Evolutionary conservation across 768 basidiomycete genomes (phyloP).

Genomic region (Candolleomyces eurysporus): DNA sequence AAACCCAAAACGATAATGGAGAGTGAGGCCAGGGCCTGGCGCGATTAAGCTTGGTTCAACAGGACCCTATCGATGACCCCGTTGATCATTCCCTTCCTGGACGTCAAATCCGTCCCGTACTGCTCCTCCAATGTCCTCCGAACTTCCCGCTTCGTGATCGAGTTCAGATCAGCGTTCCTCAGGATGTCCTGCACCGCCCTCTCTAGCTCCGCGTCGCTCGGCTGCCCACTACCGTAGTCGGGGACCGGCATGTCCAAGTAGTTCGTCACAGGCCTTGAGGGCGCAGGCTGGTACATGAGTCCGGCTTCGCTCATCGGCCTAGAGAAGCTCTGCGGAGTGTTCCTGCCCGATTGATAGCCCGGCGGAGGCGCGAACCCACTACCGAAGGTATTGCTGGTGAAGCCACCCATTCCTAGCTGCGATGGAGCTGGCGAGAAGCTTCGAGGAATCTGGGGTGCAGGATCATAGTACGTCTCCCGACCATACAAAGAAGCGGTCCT

Average conservation of each 20-base stretch:
- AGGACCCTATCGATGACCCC: conserved; percentile 72
- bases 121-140: conserved; percentile 78
- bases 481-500: conserved; percentile 81
- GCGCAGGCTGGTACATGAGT: conserved; percentile 55
- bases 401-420: conserved; percentile 48
- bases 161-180: conserved; percentile 78
- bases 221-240: conserved; percentile 43
- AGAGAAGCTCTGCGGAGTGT: conserved; percentile 60
- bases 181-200: conserved; percentile 72
- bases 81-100: conserved; percentile 74
- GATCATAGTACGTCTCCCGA: conserved; percentile 85
- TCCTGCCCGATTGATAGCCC: conserved; percentile 76
- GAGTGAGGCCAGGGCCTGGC: not conserved
- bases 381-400: not conserved
- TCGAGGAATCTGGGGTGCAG: conserved; percentile 26
- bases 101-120: conserved; percentile 74
- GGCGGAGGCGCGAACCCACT: conserved; percentile 41
- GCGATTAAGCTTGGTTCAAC: conserved; percentile 38
- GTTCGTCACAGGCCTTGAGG: conserved; percentile 71
- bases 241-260: conserved; percentile 76
- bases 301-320: conserved; percentile 32
- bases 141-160: conserved; percentile 90
- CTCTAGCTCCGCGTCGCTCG: conserved; percentile 73
- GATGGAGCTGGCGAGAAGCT: conserved; percentile 75
- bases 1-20: not conserved